phyloP scores from a whole-genome alignment of 257 asterid genomes.

The Lycium ferocissimum region DNA sequence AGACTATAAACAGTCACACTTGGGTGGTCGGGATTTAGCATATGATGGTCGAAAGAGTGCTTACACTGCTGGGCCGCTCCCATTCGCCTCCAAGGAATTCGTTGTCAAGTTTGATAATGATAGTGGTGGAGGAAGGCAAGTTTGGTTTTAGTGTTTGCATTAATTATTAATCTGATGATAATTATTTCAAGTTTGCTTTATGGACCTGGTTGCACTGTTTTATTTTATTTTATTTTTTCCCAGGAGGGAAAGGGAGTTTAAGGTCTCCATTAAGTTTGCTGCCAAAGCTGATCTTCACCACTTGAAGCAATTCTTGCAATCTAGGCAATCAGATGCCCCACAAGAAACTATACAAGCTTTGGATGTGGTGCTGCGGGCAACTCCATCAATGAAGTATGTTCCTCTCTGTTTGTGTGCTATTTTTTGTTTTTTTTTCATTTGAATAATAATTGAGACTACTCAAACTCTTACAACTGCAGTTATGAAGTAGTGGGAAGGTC shows the following conservation, averaged over 20 bases:
- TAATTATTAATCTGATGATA: no score
- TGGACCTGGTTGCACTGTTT: not conserved
- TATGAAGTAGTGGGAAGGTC: slow-evolving; percentile 79
- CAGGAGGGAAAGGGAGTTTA: slow-evolving; percentile 72
- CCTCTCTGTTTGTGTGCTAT: not conserved
- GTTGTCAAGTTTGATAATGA: slow-evolving; percentile 48
- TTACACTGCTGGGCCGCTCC: slow-evolving; percentile 71
- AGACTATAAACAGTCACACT: slow-evolving; percentile 37
- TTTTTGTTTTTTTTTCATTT: not conserved
- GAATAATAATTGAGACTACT: not conserved
- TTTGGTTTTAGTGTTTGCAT: not conserved
- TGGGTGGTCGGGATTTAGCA: slow-evolving; percentile 56
- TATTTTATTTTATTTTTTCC: not conserved
- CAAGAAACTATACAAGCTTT: slow-evolving; percentile 77
- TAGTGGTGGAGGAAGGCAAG: slow-evolving; percentile 46
- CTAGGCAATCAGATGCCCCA: slow-evolving; percentile 65
- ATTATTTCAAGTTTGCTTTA: no score
- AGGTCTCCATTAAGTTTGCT: slow-evolving; percentile 66
- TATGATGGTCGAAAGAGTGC: slow-evolving; percentile 82
- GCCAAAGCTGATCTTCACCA: slow-evolving; percentile 65
- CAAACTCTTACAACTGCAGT: slow-evolving; percentile 42
- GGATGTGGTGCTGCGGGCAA: slow-evolving; percentile 79
- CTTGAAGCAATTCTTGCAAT: slow-evolving; percentile 51
- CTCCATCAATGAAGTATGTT: slow-evolving; percentile 49
- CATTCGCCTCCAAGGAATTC: slow-evolving; percentile 71